Evolutionary conservation across 257 asterid species (phyloP).

Genomic region (Anisodus tanguticus): DNA sequence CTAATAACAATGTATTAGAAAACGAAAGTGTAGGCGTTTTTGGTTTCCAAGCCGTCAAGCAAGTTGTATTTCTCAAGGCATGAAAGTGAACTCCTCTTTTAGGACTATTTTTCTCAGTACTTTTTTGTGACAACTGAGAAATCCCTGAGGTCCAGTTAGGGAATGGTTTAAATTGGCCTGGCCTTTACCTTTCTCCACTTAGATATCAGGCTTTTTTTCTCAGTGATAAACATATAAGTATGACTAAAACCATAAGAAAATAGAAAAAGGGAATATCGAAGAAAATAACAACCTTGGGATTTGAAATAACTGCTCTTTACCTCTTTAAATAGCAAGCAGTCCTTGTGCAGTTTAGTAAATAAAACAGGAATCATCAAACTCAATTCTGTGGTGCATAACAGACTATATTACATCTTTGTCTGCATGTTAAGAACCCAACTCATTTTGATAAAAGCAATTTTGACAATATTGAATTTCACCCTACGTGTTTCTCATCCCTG

Average conservation of each 20-base stretch:
- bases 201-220: slow-evolving; percentile 2
- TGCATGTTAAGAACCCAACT: not conserved
- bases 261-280: not conserved
- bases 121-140: not conserved
- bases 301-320: not conserved
- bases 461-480: not conserved
- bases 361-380: slow-evolving; percentile 10
- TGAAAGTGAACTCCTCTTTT: not conserved
- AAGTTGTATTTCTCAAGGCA: slow-evolving; percentile 15
- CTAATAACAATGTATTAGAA: not conserved
- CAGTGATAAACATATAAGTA: not conserved
- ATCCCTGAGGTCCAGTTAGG: not conserved
- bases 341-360: not conserved
- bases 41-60: slow-evolving; percentile 6
- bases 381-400: not conserved
- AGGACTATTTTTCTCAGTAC: not conserved
- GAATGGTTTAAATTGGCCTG: not conserved
- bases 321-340: not conserved
- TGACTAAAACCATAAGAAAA: not conserved
- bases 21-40: not conserved
- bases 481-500: not conserved
- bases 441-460: not conserved
- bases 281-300: not conserved
- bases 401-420: not conserved
- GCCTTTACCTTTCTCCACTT: not conserved